Evolutionary conservation across 176 grass and related monocot species (phyloP).

Genomic region (Leersia perrieri): DNA sequence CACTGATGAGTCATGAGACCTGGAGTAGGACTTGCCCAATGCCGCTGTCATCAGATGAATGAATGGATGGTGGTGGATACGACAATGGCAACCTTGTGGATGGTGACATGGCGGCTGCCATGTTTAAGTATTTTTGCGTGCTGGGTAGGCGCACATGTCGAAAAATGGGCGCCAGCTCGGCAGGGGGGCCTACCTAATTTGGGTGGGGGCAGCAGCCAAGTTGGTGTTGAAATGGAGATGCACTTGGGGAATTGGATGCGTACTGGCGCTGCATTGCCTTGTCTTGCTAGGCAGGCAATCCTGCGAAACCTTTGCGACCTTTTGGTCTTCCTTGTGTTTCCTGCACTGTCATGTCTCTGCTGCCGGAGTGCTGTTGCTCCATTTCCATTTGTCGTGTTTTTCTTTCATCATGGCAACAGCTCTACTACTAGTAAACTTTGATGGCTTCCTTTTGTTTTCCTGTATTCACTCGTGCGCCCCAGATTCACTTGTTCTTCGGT

Average conservation of each 20-base stretch:
- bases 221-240: neutral
- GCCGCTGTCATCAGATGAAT: neutral
- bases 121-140: neutral
- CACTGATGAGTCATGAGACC: neutral
- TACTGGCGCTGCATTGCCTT: neutral
- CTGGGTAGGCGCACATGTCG: constrained; percentile 19
- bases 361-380: neutral
- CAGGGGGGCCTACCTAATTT: constrained; percentile 7
- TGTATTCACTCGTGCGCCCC: neutral
- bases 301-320: neutral
- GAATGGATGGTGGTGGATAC: neutral
- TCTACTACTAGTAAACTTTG: neutral
- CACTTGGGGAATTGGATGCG: constrained; percentile 2
- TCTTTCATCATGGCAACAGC: neutral
- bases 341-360: constrained; percentile 19
- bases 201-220: neutral
- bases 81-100: neutral
- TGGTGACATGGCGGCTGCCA: constrained; percentile 29
- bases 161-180: constrained; percentile 55
- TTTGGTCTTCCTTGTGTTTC: constrained; percentile 16
- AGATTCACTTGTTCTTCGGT: neutral
- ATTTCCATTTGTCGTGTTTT: neutral
- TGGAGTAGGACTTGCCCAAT: neutral
- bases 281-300: neutral
- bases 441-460: neutral